These are phyloP conservation scores for Ogataea minuta DNA, from an alignment of 805 yeast species.

Conservation along the genomic window DNA sequence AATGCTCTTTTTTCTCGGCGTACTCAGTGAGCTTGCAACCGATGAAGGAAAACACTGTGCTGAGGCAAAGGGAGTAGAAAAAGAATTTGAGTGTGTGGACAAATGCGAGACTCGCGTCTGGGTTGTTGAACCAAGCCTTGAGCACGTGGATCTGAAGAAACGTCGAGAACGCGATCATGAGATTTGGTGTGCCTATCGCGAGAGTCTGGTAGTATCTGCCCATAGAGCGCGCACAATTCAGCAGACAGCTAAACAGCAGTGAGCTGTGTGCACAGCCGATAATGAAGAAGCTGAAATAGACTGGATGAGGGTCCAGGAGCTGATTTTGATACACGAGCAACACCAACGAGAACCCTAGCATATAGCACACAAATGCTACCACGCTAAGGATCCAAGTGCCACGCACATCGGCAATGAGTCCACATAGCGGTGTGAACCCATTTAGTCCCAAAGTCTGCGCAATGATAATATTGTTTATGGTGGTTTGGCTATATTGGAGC, in stretches of 20 bases:
- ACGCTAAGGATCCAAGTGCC: constrained; percentile 72
- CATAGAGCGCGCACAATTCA: constrained; percentile 76
- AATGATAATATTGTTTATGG: constrained; percentile 69
- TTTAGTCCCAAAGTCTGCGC: constrained; percentile 80
- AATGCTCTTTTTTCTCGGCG: constrained; percentile 24
- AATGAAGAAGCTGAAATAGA: constrained; percentile 51
- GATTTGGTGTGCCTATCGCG: constrained; percentile 79
- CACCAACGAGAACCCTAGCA: constrained; percentile 61
- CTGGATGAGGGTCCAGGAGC: constrained; percentile 32
- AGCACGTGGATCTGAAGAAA: constrained; percentile 31
- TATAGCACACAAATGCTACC: constrained; percentile 58
- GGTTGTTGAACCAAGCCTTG: constrained; percentile 16
- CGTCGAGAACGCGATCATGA: constrained; percentile 35
- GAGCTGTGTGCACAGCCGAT: constrained; percentile 74
- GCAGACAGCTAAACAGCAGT: constrained; percentile 61
- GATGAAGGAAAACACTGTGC: constrained; percentile 24
- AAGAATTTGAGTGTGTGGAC: constrained; percentile 24
- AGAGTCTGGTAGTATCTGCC: constrained; percentile 68
- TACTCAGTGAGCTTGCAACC: constrained; percentile 32
- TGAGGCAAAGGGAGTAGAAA: constrained; percentile 15
- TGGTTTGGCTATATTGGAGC: constrained; percentile 60
- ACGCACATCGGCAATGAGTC: constrained; percentile 75
- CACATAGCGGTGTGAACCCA: constrained; percentile 74
- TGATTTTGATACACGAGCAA: constrained; percentile 35
- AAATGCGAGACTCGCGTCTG: constrained; percentile 23